A percentile compares a stretch with the other conserved stretches of the same genome.
These are phyloP conservation scores for Rhodotorula graminis DNA, from an alignment of 768 basidiomycete species.

Conservation along the genomic window DNA sequence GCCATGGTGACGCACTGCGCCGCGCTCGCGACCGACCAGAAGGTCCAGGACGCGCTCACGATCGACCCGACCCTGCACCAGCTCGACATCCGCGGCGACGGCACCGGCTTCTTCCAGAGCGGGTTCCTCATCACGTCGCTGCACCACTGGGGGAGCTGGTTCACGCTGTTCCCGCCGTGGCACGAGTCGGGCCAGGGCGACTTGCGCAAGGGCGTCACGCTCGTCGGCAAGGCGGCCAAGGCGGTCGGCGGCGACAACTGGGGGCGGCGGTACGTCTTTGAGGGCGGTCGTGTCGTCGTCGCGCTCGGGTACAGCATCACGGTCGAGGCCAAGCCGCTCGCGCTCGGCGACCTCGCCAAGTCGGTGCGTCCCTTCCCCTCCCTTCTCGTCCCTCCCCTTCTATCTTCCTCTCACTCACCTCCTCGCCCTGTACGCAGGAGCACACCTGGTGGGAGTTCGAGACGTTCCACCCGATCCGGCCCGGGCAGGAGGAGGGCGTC, in stretches of 20 bases:
- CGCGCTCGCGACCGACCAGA: constrained; percentile 24
- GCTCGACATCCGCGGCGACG: constrained; percentile 40
- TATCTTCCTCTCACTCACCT: neutral
- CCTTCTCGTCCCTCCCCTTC: neutral
- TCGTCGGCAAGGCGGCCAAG: constrained; percentile 35
- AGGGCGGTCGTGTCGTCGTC: constrained; percentile 33
- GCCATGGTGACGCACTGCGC: constrained; percentile 39
- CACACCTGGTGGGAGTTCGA: constrained; percentile 41
- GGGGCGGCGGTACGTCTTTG: constrained; percentile 37
- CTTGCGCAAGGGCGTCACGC: constrained; percentile 29
- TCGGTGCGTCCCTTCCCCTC: constrained; percentile 12
- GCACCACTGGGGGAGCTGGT: constrained; percentile 40
- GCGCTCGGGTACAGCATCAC: constrained; percentile 33
- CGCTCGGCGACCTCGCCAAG: constrained; percentile 17
- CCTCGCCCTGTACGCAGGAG: constrained; percentile 3
- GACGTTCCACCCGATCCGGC: constrained; percentile 38
- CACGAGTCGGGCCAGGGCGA: constrained; percentile 36
- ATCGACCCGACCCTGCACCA: constrained; percentile 37
- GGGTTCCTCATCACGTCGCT: constrained; percentile 39
- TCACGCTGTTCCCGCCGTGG: constrained; percentile 40
- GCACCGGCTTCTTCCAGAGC: constrained; percentile 39
- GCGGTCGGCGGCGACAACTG: constrained; percentile 37
- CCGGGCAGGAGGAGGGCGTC: constrained; percentile 18
- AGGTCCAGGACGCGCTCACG: constrained; percentile 15
- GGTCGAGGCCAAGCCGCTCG: constrained; percentile 17